Evolutionary conservation across 331 rosid genomes (phyloP).

Genomic region (Acacia pycnantha): DNA sequence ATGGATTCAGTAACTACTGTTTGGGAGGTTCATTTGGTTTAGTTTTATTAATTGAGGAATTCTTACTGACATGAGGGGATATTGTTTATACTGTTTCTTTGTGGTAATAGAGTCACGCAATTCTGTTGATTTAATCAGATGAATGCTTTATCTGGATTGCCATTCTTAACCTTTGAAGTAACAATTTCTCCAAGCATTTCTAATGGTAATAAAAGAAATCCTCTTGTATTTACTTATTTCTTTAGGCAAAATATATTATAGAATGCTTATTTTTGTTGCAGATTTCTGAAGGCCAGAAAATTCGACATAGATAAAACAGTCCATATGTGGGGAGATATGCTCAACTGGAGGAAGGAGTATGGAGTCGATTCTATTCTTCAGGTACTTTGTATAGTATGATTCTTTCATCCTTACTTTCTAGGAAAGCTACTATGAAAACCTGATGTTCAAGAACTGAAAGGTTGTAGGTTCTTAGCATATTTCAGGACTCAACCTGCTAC

Average conservation of each 20-base stretch:
- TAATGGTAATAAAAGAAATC: neutral
- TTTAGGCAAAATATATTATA: slow-evolving; percentile 7
- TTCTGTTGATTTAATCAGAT: slow-evolving; percentile 8
- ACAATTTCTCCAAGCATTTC: neutral
- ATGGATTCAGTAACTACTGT: neutral
- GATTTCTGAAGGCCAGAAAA: slow-evolving; percentile 92
- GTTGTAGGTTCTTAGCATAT: slow-evolving; percentile 7
- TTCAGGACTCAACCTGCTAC: slow-evolving; percentile 24
- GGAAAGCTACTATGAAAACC: slow-evolving; percentile 2
- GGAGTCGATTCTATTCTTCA: slow-evolving; percentile 71
- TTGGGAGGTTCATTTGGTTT: slow-evolving; percentile 12
- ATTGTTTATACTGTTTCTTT: neutral
- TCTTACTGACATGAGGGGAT: neutral
- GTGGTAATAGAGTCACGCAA: neutral
- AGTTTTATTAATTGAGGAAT: neutral
- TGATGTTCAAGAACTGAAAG: slow-evolving; percentile 13
- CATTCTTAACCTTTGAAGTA: slow-evolving; percentile 11
- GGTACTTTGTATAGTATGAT: slow-evolving; percentile 43
- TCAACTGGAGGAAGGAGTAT: slow-evolving; percentile 80
- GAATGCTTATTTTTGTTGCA: slow-evolving; percentile 31
- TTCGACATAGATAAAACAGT: slow-evolving; percentile 83
- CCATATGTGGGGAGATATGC: slow-evolving; percentile 95
- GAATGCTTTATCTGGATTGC: slow-evolving; percentile 10
- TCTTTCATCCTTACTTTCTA: slow-evolving; percentile 15
- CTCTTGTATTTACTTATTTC: neutral